Evolutionary conservation across 2,329 filamentous ascomycete genomes (phyloP).

Genomic region (Fusarium lyarnte): DNA sequence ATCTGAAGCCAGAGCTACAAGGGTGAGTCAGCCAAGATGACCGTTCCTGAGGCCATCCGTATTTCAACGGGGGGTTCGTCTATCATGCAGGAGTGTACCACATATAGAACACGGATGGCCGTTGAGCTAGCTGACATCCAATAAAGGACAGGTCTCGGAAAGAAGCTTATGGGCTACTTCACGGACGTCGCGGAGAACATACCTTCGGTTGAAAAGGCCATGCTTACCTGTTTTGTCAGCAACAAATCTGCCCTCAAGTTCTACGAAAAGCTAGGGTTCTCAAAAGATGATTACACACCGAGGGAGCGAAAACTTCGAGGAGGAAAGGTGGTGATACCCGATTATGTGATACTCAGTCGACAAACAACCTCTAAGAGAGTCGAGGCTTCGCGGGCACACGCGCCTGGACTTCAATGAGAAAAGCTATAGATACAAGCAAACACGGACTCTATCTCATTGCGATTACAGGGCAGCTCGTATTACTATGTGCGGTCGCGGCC

Average conservation of each 20-base stretch:
- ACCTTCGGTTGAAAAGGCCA: constrained; percentile 68
- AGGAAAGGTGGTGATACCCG: constrained; percentile 62
- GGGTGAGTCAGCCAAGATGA: constrained; percentile 53
- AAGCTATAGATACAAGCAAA: background rate
- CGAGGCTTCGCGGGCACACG: constrained; percentile 15
- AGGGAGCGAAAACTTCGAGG: constrained; percentile 61
- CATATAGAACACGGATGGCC: constrained; percentile 1
- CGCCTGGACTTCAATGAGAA: constrained; percentile 7
- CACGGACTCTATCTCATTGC: background rate
- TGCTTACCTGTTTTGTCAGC: constrained; percentile 76
- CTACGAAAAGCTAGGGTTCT: constrained; percentile 70
- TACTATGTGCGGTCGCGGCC: background rate
- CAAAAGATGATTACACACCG: constrained; percentile 65
- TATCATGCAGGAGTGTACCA: background rate
- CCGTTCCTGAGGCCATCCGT: background rate
- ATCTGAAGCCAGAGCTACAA: constrained; percentile 66
- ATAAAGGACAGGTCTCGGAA: constrained; percentile 69
- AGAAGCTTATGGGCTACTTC: constrained; percentile 66
- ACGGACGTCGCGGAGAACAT: constrained; percentile 63
- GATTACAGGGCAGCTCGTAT: background rate
- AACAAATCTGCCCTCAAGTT: constrained; percentile 68
- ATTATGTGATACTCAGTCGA: constrained; percentile 71
- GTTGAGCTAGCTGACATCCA: constrained; percentile 13
- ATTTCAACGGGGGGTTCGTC: constrained; percentile 1
- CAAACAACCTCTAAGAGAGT: constrained; percentile 38